Conservation (phyloP, 345 rosid species). For the Mercurialis annua region DNA sequence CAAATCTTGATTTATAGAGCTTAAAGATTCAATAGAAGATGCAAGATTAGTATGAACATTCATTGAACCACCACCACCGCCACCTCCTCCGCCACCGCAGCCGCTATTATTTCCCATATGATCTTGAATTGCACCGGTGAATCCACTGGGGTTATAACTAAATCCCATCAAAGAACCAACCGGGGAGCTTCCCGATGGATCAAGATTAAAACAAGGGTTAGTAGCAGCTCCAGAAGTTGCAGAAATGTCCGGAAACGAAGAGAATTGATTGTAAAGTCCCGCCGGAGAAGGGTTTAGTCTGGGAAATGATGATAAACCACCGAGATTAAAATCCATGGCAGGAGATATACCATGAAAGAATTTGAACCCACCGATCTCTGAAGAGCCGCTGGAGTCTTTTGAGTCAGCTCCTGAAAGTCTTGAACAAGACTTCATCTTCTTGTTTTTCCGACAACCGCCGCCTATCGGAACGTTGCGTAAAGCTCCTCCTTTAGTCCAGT, state of each 20-base stretch:
- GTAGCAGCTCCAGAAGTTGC: conserved; percentile 15
- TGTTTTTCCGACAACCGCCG: conserved; percentile 29
- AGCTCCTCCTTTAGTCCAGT: conserved; percentile 34
- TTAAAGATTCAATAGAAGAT: conserved; percentile 81
- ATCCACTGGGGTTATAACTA: conserved; percentile 38
- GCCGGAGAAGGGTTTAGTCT: conserved; percentile 35
- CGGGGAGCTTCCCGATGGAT: conserved; percentile 39
- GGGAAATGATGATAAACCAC: conserved; percentile 59
- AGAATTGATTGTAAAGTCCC: conserved; percentile 40
- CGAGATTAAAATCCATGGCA: conserved; percentile 71
- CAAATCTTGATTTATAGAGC: conserved; percentile 86
- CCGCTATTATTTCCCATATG: conserved; percentile 24
- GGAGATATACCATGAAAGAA: conserved; percentile 62
- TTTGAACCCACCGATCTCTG: conserved; percentile 55
- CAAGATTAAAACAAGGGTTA: conserved; percentile 36
- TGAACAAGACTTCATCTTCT: conserved; percentile 21
- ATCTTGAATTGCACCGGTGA: conserved; percentile 44
- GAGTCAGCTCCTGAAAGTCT: conserved; percentile 30
- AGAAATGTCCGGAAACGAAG: conserved; percentile 40
- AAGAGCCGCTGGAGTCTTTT: conserved; percentile 40
- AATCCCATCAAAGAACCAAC: conserved; percentile 46
- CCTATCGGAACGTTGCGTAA: conserved; percentile 30
- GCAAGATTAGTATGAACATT: conserved; percentile 59
- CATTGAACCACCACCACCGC: conserved; percentile 42
- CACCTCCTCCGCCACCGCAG: conserved; percentile 29